Percentiles rank a stretch among this genome's conserved stretches.
Conservation (phyloP, 2,329 filamentous ascomycete species). For the Samsoniella hepiali region DNA sequence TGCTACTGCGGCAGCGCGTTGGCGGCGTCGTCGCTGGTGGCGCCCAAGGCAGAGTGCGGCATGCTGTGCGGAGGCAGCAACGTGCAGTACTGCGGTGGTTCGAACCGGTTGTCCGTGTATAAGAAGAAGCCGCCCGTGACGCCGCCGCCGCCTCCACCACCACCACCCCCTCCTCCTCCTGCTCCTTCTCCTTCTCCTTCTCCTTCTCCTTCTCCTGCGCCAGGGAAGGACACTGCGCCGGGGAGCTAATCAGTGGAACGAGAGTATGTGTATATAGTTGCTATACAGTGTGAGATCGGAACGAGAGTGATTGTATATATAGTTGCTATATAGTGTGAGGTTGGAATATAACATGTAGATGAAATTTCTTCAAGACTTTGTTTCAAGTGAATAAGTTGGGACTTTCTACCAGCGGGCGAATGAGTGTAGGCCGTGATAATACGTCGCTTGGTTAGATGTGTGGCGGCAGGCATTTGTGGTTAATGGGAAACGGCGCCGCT, state of each 20-base stretch:
- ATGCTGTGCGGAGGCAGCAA: conserved; percentile 41
- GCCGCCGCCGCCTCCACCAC: background rate
- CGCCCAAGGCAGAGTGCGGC: conserved; percentile 33
- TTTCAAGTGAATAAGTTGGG: too few species aligned
- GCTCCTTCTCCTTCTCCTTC: too few species aligned
- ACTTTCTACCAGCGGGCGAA: too few species aligned
- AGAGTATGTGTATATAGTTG: background rate
- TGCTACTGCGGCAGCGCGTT: conserved; percentile 37
- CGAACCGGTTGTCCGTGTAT: conserved; percentile 37
- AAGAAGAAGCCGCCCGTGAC: conserved; percentile 25
- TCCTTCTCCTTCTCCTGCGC: too few species aligned
- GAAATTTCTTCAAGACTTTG: too few species aligned
- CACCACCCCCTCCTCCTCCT: background rate
- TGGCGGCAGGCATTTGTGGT: too few species aligned
- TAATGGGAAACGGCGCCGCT: too few species aligned
- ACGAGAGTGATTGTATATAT: background rate
- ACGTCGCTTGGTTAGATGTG: too few species aligned
- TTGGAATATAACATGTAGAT: too few species aligned
- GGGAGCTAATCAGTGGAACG: background rate
- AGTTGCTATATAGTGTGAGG: background rate
- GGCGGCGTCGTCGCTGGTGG: conserved; percentile 28
- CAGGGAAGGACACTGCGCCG: background rate
- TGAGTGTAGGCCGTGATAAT: too few species aligned
- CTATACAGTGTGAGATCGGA: too few species aligned
- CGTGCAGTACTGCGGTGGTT: conserved; percentile 39